Evolutionary conservation across 257 asterid species (phyloP), one percentile per base, ranked within the genome.

Genomic region (Solanum lycopersicoides): DNA sequence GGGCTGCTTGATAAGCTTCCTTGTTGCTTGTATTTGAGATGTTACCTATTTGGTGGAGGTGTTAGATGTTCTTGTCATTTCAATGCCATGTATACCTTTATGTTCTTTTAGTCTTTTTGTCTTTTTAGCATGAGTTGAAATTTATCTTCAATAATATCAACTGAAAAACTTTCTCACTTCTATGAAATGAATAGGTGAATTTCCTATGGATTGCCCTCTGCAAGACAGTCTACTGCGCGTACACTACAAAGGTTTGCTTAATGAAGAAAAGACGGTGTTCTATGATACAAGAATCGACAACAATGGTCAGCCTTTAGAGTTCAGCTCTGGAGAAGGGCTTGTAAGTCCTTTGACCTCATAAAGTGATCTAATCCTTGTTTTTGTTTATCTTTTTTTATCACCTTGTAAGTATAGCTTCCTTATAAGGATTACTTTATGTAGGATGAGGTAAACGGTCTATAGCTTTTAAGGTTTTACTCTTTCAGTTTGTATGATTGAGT

Each of bases 151-250:
- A n/a, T n/a, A n/a, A n/a, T 66, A 47, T 9, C 39, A 56, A 35
- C 41, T 87, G 83, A 50, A 65, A 50, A 87, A 84, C 82, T 87
- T 91, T 88, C 80, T 76, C 53, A 44, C 32, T 88, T 87, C 60
- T 88, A 41, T 87, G 90, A 68, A 84, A 92, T 90, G 88, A 86
- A 80, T 89, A 97, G 99, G 99, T 90, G 99, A 97, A 83, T 97
- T 97, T 92, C 99, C 99, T 9, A 96, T 97, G 99, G 99, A 95
- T 91, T 97, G 99, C 94, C 99, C 99, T 80, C 98, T 97, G 88
- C 99, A 92, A 10, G 99, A 97, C 89, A 97, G 99, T 92, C 91
- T 93, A 77, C 91, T 97, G 63, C 95, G 86, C 87, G 98, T 96
- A 65, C 99, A 97, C 91, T 96, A 93, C 92, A 97, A 94, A 92